These are phyloP conservation scores for Lizonia empirigonia DNA, from an alignment of 2,329 filamentous ascomycete genomes.

Conservation along the genomic window DNA sequence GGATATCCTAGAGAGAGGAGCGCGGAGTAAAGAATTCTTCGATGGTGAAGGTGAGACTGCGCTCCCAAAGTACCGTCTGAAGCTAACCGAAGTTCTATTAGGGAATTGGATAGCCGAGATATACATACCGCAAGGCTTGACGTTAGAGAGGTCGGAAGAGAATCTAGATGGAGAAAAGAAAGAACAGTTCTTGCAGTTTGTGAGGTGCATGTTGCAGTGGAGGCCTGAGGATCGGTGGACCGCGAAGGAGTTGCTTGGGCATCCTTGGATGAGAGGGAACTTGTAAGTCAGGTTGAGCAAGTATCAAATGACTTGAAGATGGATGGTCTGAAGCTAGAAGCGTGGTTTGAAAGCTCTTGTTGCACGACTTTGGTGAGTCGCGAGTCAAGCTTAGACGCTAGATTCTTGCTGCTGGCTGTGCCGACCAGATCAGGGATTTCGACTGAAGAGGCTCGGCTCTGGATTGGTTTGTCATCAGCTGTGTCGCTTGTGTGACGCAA, in stretches of 20 bases:
- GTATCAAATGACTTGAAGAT: slow-evolving; percentile 8
- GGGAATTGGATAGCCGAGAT: slow-evolving; percentile 27
- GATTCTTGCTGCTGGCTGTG: background rate
- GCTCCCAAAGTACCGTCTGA: background rate
- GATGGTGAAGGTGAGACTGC: slow-evolving; percentile 19
- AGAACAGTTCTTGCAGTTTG: slow-evolving; percentile 37
- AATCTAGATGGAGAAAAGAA: slow-evolving; percentile 32
- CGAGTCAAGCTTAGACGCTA: background rate
- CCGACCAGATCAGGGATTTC: background rate
- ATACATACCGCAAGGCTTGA: slow-evolving; percentile 11
- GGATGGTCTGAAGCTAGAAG: slow-evolving; percentile 10
- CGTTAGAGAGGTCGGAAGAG: slow-evolving; percentile 22
- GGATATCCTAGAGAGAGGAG: slow-evolving; percentile 19
- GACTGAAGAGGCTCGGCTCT: background rate
- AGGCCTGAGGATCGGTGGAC: slow-evolving; percentile 40
- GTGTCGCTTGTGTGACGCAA: background rate
- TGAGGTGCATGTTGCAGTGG: slow-evolving; percentile 47
- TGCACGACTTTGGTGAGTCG: slow-evolving; percentile 2
- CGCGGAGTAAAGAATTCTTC: slow-evolving; percentile 23
- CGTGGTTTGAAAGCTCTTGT: slow-evolving; percentile 7
- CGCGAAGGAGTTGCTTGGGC: slow-evolving; percentile 21
- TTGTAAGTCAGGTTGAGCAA: slow-evolving; percentile 12
- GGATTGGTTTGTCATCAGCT: background rate
- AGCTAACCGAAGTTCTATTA: background rate
- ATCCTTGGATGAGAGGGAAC: slow-evolving; percentile 20